phyloP scores from a whole-genome alignment of 1,284 basidiomycete genomes.

The Schizophyllum commune region DNA sequence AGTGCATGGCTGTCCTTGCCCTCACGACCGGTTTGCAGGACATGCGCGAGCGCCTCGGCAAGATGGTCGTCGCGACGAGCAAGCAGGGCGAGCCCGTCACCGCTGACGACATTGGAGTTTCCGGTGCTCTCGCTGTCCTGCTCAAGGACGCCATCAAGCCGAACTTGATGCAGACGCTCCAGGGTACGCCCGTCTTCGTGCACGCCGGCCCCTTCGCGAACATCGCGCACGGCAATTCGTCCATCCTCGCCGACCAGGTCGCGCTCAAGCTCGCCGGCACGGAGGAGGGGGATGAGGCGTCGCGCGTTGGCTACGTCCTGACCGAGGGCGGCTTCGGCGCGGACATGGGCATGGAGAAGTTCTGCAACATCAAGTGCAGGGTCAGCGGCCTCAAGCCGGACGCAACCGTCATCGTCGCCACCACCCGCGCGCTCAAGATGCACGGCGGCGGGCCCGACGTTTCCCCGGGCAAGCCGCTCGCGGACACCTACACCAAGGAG shows the following conservation, averaged over 20 bases:
- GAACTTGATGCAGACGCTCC: conserved; percentile 97
- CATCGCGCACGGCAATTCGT: conserved; percentile 99
- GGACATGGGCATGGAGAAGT: conserved; percentile 99
- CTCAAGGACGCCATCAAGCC: conserved; percentile 99
- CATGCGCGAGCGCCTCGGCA: conserved; percentile 87
- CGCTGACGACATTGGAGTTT: conserved; percentile 94
- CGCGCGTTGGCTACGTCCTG: conserved; percentile 89
- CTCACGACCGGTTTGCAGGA: conserved; percentile 84
- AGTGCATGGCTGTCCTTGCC: conserved; percentile 97
- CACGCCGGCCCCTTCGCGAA: conserved; percentile 99
- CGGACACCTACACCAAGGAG: conserved; percentile 92
- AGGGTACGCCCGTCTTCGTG: conserved; percentile 98
- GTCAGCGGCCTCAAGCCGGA: conserved; percentile 90
- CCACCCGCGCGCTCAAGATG: conserved; percentile 97
- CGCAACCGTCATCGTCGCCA: conserved; percentile 94
- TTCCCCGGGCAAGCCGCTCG: conserved; percentile 90
- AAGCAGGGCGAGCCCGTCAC: conserved; percentile 90
- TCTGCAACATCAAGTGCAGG: conserved; percentile 99
- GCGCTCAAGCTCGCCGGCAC: conserved; percentile 95
- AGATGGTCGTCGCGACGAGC: conserved; percentile 96
- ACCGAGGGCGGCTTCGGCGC: conserved; percentile 99
- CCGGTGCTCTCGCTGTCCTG: conserved; percentile 92
- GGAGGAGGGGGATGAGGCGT: conserved; percentile 83
- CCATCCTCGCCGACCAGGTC: conserved; percentile 93
- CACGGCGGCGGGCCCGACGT: conserved; percentile 98